Conservation (phyloP, 257 asterid genomes). For the Jacaranda mimosifolia region DNA sequence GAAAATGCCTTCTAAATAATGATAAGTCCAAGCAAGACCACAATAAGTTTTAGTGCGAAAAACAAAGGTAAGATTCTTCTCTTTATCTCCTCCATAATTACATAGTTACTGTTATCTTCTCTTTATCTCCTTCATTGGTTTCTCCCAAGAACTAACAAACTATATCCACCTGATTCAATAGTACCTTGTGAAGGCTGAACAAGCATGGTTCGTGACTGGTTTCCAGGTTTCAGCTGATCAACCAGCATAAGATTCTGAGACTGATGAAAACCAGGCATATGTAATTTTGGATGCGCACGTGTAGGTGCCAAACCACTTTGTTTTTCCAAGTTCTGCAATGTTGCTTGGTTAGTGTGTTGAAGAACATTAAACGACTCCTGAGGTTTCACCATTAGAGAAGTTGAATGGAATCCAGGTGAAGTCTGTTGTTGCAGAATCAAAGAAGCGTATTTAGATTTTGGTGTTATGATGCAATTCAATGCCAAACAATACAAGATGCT, state of each 20-base stretch:
- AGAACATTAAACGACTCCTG: slow-evolving; percentile 35
- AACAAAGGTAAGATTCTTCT: no score
- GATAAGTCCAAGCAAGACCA: no score
- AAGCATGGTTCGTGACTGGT: slow-evolving; percentile 31
- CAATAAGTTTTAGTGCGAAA: no score
- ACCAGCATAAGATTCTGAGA: slow-evolving; percentile 39
- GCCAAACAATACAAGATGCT: no score
- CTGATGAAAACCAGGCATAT: slow-evolving; percentile 34
- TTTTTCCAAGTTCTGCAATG: slow-evolving; percentile 23
- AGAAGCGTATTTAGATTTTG: neutral
- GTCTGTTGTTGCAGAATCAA: slow-evolving; percentile 31
- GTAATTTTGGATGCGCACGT: slow-evolving; percentile 25
- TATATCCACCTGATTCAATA: neutral
- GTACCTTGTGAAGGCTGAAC: slow-evolving; percentile 42
- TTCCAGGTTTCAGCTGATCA: slow-evolving; percentile 34
- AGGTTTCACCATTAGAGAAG: slow-evolving; percentile 22
- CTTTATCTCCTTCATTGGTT: no score
- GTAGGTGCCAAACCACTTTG: slow-evolving; percentile 29
- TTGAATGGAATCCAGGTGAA: slow-evolving; percentile 23
- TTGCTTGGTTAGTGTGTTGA: slow-evolving; percentile 15
- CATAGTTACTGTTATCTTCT: no score
- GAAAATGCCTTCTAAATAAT: neutral
- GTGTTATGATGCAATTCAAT: no score
- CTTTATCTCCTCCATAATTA: no score
- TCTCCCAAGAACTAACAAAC: no score